These are phyloP conservation scores for Suhomyces kunorum DNA, from an alignment of 1,139 yeast species.

Conservation along the genomic window DNA sequence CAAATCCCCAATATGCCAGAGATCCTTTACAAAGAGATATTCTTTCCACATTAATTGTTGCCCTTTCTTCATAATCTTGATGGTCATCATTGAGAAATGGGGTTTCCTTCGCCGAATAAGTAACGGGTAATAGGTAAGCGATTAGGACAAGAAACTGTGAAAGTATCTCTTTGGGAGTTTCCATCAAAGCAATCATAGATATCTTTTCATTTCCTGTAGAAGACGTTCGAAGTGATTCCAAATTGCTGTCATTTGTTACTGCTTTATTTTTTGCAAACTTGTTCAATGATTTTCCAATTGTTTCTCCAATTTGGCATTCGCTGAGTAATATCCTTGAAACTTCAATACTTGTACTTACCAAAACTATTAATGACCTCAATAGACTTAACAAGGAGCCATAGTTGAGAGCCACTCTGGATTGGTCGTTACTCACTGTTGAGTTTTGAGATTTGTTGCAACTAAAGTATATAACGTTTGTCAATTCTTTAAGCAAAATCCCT, in stretches of 20 bases:
- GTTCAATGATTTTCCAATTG: conserved; percentile 48
- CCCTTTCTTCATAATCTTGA: conserved; percentile 28
- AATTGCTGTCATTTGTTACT: neutral
- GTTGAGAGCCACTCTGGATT: conserved; percentile 26
- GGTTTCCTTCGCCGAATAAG: conserved; percentile 31
- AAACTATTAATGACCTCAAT: conserved; percentile 43
- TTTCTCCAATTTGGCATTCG: conserved; percentile 42
- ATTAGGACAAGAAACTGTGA: conserved; percentile 57
- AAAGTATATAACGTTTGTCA: conserved; percentile 29
- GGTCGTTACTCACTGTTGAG: conserved; percentile 14
- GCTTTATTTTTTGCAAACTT: conserved; percentile 28
- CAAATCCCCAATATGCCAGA: conserved; percentile 43
- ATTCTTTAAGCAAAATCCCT: conserved; percentile 27
- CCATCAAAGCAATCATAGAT: conserved; percentile 71
- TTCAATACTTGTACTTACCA: conserved; percentile 40
- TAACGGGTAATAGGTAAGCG: conserved; percentile 57
- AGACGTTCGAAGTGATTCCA: conserved; percentile 18
- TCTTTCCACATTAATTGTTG: conserved; percentile 31
- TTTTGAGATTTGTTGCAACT: conserved; percentile 33
- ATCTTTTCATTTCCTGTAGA: conserved; percentile 1
- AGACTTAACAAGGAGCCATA: conserved; percentile 40
- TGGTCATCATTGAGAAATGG: conserved; percentile 33
- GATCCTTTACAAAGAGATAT: conserved; percentile 25
- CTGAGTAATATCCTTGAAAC: conserved; percentile 43
- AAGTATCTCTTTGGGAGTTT: conserved; percentile 68